Evolutionary conservation across 257 asterid species (phyloP).

Genomic region (Cynanchum wilfordii): DNA sequence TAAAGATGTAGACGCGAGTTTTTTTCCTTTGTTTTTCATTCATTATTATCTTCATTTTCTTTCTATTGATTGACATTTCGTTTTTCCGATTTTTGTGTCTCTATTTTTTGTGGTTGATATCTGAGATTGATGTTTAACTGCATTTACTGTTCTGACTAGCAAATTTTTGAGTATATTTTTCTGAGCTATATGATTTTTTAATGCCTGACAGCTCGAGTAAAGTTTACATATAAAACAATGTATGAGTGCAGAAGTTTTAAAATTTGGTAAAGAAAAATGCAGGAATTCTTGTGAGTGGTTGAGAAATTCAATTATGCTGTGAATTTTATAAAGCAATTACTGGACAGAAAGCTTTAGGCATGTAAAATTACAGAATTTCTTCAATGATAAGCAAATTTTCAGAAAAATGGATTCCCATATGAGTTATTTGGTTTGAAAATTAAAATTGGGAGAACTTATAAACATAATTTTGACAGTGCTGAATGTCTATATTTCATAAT

Average conservation of each 20-base stretch:
- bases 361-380: not conserved
- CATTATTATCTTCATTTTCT: not conserved
- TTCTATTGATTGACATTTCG: not conserved
- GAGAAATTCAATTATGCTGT: not conserved
- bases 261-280: not conserved
- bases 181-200: not conserved
- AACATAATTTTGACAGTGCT: not conserved
- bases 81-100: not conserved
- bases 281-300: not conserved
- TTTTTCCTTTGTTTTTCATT: too few species aligned
- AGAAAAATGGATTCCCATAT: not conserved
- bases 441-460: not conserved
- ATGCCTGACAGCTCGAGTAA: not conserved
- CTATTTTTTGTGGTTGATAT: not conserved
- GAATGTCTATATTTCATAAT: not conserved
- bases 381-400: not conserved
- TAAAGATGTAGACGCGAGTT: not conserved
- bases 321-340: not conserved
- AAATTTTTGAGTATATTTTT: not conserved
- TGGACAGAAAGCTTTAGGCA: not conserved
- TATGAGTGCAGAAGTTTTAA: not conserved
- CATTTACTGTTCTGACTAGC: not conserved
- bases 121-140: not conserved
- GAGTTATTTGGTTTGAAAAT: not conserved
- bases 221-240: not conserved